Evolutionary conservation across 2,329 filamentous ascomycete species (phyloP), one percentile per base, ranked within the genome.

Genomic region (Xylaria sp.): DNA sequence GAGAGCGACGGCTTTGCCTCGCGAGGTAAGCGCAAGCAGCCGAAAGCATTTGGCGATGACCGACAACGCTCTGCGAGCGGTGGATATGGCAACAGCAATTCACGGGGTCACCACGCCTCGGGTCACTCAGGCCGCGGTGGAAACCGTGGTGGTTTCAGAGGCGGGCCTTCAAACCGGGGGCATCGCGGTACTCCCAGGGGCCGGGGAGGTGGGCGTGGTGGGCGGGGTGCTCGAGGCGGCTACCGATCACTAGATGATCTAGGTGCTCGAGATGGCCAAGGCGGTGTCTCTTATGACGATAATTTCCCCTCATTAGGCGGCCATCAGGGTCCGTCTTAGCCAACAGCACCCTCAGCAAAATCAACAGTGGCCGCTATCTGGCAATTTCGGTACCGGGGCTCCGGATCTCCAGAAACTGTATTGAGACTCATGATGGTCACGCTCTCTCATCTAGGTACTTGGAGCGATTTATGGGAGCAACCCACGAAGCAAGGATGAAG

Each of bases 191-290:
- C 49, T 35, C 11, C 60, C n/a, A 57, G 65, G 40, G 65, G 63
- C 14, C 57, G 65, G 25, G 61, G 64, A 35, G 77, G 81, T 7
- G 75, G 77, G 54, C 74, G 77, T 42, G 72, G 75, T 45, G 75
- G 77, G 53, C 74, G 77, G 42, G 72, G 75, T 46, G 73, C 84
- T 49, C 77, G 80, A 25, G 82, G 83, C 21, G 81, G 82, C 25
- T 92, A 92, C 73, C 83, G 84, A 60, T 91, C 88, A 1, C 80
- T 92, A 1, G 89, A 92, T 72, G 89, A 92, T 68, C 81, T 88
- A 28, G 83, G 82, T 25, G 77, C 79, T 45, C 78, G 78, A 50
- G 81, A 82, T 46, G 78, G 78, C 62, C 78, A 81, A 37, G 77
- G 77, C 31, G 79, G 78, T 37, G 78, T 83, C n/a, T 80, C 80